These are phyloP conservation scores for Apiospora aurea DNA, from an alignment of 2,329 filamentous ascomycete species.

Conservation along the genomic window DNA sequence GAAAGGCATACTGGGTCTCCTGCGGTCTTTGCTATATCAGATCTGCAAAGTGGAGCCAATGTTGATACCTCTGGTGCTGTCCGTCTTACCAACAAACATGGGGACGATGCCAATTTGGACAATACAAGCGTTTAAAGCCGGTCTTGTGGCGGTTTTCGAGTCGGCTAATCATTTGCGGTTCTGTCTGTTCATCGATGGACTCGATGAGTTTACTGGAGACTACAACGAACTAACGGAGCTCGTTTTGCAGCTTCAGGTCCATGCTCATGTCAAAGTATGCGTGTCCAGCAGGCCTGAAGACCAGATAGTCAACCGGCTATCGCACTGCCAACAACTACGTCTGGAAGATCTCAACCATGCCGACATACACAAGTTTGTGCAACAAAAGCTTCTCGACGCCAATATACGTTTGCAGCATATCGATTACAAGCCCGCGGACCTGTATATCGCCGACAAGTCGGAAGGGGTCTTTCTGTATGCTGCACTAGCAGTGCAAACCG, in stretches of 20 bases:
- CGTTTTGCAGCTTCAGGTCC: neutral
- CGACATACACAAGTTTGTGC: neutral
- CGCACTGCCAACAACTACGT: neutral
- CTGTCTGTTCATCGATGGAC: neutral
- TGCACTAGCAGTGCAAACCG: neutral
- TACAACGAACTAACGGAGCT: neutral
- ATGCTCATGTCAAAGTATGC: neutral
- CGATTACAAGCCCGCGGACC: neutral
- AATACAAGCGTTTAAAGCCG: too few species aligned
- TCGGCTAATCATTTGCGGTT: neutral
- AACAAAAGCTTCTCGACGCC: neutral
- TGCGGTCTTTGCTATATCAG: slow-evolving; percentile 29
- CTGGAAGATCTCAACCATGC: neutral
- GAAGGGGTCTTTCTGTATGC: neutral
- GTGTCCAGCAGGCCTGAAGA: neutral
- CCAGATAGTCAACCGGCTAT: neutral
- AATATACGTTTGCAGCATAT: neutral
- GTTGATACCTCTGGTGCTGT: neutral
- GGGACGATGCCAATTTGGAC: too few species aligned
- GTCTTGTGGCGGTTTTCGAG: too few species aligned
- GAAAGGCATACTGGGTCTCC: slow-evolving; percentile 27
- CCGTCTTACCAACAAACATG: neutral
- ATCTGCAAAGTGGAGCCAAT: slow-evolving; percentile 4
- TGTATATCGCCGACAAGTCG: neutral
- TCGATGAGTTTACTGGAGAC: neutral